phyloP scores from a whole-genome alignment of 2,329 filamentous ascomycete genomes.

The Apiospora kogelbergensis region DNA sequence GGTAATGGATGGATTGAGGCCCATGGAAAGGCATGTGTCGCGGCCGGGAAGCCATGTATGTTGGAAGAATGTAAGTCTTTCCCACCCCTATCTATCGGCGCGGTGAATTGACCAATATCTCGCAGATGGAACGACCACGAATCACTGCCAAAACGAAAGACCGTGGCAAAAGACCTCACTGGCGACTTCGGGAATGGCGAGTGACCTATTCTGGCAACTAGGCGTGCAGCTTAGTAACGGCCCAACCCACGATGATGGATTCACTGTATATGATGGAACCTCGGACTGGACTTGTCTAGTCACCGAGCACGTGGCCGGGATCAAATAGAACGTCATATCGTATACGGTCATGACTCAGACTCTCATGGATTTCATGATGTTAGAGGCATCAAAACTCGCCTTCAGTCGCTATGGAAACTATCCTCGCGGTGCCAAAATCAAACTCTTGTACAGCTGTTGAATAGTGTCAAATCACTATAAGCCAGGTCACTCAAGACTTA shows the following conservation, averaged over 20 bases:
- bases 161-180: slow-evolving; percentile 31
- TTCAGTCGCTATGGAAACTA: background rate
- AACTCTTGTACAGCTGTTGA: too few relatives aligned
- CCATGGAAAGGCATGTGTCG: slow-evolving; percentile 38
- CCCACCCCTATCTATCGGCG: background rate
- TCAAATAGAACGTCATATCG: slow-evolving; percentile 16
- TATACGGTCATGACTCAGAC: background rate
- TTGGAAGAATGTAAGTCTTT: slow-evolving; percentile 40
- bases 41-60: slow-evolving; percentile 39
- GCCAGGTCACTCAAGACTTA: too few relatives aligned
- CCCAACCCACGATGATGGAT: slow-evolving; percentile 41
- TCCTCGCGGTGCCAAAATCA: too few relatives aligned
- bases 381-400: background rate
- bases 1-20: slow-evolving; percentile 36
- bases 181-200: slow-evolving; percentile 25
- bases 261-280: slow-evolving; percentile 44
- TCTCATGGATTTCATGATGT: background rate
- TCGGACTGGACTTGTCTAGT: slow-evolving; percentile 44
- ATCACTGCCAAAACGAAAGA: slow-evolving; percentile 30
- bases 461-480: too few relatives aligned
- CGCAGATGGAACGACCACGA: slow-evolving; percentile 25
- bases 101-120: background rate
- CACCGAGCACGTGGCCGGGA: slow-evolving; percentile 41
- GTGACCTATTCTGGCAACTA: slow-evolving; percentile 33
- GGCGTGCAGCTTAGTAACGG: slow-evolving; percentile 38